These are phyloP conservation scores for Cladochytrium replicatum DNA, from an alignment of 192 early-diverging fungal species.

Conservation along the genomic window DNA sequence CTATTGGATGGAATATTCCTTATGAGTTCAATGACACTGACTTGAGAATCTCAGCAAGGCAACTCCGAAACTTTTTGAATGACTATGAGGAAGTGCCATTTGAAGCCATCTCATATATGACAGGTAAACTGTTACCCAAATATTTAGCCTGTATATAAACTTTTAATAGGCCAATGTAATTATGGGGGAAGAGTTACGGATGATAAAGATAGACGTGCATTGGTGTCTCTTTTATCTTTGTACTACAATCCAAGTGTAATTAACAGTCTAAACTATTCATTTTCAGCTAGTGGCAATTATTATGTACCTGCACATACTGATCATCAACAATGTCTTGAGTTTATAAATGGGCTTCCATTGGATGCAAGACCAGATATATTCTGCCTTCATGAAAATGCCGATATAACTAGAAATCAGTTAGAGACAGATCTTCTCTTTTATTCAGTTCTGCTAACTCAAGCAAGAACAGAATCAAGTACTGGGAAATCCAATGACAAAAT, in stretches of 20 bases:
- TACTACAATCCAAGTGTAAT: constrained; percentile 39
- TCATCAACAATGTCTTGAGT: constrained; percentile 34
- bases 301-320: constrained; percentile 29
- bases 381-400: constrained; percentile 51
- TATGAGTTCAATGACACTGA: constrained; percentile 58
- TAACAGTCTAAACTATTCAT: constrained; percentile 25
- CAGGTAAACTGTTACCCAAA: constrained; percentile 24
- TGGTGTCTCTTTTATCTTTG: constrained; percentile 33
- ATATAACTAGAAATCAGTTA: constrained; percentile 49
- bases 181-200: constrained; percentile 53
- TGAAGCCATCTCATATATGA: constrained; percentile 44
- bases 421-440: constrained; percentile 49
- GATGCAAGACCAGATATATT: constrained; percentile 51
- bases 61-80: constrained; percentile 46
- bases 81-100: constrained; percentile 50
- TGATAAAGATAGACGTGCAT: constrained; percentile 46
- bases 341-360: constrained; percentile 40
- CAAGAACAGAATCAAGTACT: constrained; percentile 27
- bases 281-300: constrained; percentile 39
- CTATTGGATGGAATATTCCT: constrained; percentile 58
- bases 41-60: constrained; percentile 48
- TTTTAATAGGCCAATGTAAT: constrained; percentile 44
- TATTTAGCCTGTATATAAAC: constrained; percentile 8
- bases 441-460: constrained; percentile 42
- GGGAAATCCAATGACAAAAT: constrained; percentile 43